These are phyloP conservation scores for Auricularia sp. DNA, from an alignment of 768 basidiomycete genomes.

Conservation along the genomic window DNA sequence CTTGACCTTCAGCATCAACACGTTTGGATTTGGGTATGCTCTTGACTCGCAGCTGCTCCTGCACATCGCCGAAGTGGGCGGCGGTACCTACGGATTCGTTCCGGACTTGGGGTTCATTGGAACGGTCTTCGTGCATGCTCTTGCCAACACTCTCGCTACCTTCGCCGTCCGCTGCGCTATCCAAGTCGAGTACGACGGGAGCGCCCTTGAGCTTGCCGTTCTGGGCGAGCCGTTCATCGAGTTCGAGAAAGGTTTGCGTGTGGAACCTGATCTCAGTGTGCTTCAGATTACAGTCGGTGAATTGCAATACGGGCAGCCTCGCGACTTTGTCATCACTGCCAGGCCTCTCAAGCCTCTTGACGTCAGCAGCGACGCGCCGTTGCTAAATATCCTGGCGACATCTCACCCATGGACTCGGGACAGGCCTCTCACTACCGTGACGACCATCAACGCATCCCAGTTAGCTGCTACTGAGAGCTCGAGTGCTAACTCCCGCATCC, in stretches of 20 bases:
- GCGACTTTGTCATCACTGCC: constrained; percentile 1
- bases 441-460: not conserved
- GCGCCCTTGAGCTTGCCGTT: not conserved
- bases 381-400: not conserved
- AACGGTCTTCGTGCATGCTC: constrained; percentile 12
- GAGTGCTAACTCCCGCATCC: not conserved
- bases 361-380: not conserved
- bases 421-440: not conserved
- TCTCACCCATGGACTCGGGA: not conserved
- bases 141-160: constrained; percentile 10
- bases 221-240: not conserved
- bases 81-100: constrained; percentile 5
- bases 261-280: not conserved
- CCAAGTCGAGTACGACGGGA: constrained; percentile 2
- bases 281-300: constrained; percentile 2
- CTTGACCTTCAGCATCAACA: constrained; percentile 8
- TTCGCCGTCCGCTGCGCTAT: constrained; percentile 5
- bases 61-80: constrained; percentile 7
- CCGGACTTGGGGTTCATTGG: constrained; percentile 11
- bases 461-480: not conserved
- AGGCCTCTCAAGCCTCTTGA: not conserved
- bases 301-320: constrained; percentile 3
- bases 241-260: not conserved
- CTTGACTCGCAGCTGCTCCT: constrained; percentile 10
- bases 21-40: constrained; percentile 12